Evolutionary conservation across 345 rosid genomes (phyloP).

Genomic region (Brassica juncea): DNA sequence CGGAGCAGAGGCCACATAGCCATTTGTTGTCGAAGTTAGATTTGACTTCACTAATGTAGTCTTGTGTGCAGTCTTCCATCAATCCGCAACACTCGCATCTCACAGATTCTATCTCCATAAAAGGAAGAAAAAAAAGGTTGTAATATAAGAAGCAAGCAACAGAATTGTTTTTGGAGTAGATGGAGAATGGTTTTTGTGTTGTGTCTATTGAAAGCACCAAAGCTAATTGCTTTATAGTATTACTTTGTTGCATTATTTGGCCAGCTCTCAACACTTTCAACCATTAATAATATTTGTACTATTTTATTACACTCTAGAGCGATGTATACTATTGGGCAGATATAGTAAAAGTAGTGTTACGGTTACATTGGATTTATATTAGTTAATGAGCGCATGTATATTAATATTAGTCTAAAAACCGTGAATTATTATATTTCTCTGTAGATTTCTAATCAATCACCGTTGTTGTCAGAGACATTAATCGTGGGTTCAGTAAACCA

Average conservation of each 20-base stretch:
- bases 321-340: slow-evolving; percentile 17
- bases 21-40: slow-evolving; percentile 87
- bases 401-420: neutral
- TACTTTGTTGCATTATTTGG: slow-evolving; percentile 31
- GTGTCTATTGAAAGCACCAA: slow-evolving; percentile 15
- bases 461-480: slow-evolving; percentile 30
- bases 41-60: slow-evolving; percentile 73
- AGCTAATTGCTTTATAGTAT: slow-evolving; percentile 21
- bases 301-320: slow-evolving; percentile 2
- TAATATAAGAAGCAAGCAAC: neutral
- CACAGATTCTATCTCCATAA: slow-evolving; percentile 87
- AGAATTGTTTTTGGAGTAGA: neutral
- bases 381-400: neutral
- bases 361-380: slow-evolving; percentile 10
- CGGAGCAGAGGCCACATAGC: slow-evolving; percentile 97
- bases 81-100: slow-evolving; percentile 91
- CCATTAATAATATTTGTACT: neutral
- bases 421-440: slow-evolving; percentile 14
- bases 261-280: slow-evolving; percentile 24
- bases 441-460: slow-evolving; percentile 13
- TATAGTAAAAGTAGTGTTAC: slow-evolving; percentile 20
- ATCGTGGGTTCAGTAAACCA: slow-evolving; percentile 23
- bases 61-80: slow-evolving; percentile 91
- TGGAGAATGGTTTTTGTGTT: slow-evolving; percentile 32
- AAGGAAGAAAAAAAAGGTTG: neutral